Conservation (phyloP, 2,329 filamentous ascomycete genomes). For the Ceratocystis harringtonii region DNA sequence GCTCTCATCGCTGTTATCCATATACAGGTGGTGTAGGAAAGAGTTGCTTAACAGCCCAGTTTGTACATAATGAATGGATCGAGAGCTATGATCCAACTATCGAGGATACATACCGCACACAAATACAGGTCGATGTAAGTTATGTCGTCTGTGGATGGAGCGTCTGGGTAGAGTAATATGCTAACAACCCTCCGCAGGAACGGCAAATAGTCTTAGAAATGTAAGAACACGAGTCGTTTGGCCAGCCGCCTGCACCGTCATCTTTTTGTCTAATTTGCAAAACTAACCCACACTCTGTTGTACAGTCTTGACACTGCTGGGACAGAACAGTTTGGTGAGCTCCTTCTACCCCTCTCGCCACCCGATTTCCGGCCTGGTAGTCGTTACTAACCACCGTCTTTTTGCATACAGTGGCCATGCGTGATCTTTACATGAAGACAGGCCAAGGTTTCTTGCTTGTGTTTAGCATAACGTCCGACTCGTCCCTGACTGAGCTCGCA, state of each 20-base stretch:
- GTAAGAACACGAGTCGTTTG: constrained; percentile 32
- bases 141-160: too few relatives aligned
- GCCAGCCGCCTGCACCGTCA: neutral
- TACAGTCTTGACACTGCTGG: constrained; percentile 70
- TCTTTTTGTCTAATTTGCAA: neutral
- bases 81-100: constrained; percentile 73
- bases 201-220: constrained; percentile 84
- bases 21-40: constrained; percentile 69
- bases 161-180: constrained; percentile 6
- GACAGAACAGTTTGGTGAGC: constrained; percentile 82
- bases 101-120: constrained; percentile 62
- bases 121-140: constrained; percentile 71
- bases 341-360: constrained; percentile 10
- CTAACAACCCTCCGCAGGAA: constrained; percentile 40
- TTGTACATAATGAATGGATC: constrained; percentile 89
- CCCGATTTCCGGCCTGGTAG: too few relatives aligned
- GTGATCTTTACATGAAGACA: constrained; percentile 84
- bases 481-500: constrained; percentile 67
- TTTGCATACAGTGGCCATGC: constrained; percentile 40
- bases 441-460: constrained; percentile 84
- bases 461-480: constrained; percentile 76
- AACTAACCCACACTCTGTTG: neutral
- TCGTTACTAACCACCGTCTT: constrained; percentile 19
- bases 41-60: constrained; percentile 89
- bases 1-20: constrained; percentile 5